Base-by-base conservation (phyloP, 2,329 filamentous ascomycete species). In the Apiospora hydei region DNA sequence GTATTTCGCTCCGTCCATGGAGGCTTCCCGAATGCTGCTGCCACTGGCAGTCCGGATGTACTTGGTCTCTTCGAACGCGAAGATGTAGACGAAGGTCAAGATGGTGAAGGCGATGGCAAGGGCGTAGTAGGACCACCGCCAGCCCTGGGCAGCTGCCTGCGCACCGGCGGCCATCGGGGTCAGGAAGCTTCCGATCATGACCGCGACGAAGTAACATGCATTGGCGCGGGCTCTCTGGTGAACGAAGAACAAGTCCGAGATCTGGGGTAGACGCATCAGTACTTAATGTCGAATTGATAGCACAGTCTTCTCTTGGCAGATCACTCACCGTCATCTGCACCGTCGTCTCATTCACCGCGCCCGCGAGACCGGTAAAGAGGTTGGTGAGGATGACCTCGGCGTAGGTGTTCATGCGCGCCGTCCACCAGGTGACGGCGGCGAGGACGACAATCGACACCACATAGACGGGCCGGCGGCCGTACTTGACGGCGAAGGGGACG, bases 311-410 rank as follows among this genome's bases (percentile, higher is more conserved):
- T 3, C 2, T 2, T 5, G 0, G 4, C 18, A 46, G 38, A 38
- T 4, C 16, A 21, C 75, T 73, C 8, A 80, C 79, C 0, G 81
- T 84, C 74, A 85, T 84, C 64, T 84, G 81, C 0, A 79, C 79
- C 18, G 81, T 79, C 1, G 81, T 80, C 64, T 84, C 82, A n/a
- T 84, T 84, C 0, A 81, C 80, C 2, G 83, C 80, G 4, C 81
- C 82, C 1, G 81, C 80, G 21, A 84, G 70, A 0, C 83, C 83
- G 10, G 78, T 78, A 0, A 82, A 71, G 0, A 80, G 24, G 34
- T 77, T 76, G 4, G 75, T 78, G 1, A 76, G 5, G 16, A 77
- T 77, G n/a, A 81, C 34, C 51, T 81, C 77, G 2, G 72, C 26
- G 34, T 74, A 69, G 1, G 72, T 74, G 1, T 69, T 49, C 72